A percentile compares a stretch with the other conserved stretches of the same genome.
Conservation (phyloP, 306 rosid genomes). For the Benincasa hispida region DNA sequence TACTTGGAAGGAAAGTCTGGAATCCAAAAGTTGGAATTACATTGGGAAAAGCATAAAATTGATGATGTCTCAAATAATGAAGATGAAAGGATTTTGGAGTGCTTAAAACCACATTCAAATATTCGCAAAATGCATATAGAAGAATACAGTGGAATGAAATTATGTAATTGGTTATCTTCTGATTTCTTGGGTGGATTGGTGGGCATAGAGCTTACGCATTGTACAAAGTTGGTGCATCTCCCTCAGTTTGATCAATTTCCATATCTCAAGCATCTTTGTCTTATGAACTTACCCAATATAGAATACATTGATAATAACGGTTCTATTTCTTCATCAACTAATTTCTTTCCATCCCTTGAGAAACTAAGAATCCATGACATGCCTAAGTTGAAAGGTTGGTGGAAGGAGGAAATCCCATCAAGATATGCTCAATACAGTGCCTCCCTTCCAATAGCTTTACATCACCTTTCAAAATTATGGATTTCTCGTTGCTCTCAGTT, state of each 20-base stretch:
- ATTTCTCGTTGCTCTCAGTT: too few relatives aligned
- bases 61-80: not conserved
- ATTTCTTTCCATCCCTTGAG: not conserved
- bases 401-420: too few relatives aligned
- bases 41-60: too few relatives aligned
- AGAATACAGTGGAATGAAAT: not conserved
- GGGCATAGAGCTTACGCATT: not conserved
- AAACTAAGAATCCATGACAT: too few relatives aligned
- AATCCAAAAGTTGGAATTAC: too few relatives aligned
- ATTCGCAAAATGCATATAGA: not conserved
- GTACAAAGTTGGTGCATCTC: not conserved
- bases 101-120: not conserved
- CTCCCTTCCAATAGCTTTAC: too few relatives aligned
- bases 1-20: too few relatives aligned
- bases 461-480: too few relatives aligned
- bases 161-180: not conserved
- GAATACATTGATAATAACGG: not conserved
- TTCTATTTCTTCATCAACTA: not conserved
- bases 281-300: not conserved
- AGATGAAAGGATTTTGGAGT: not conserved
- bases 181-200: not conserved
- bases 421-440: too few relatives aligned
- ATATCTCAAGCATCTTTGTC: too few relatives aligned
- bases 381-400: too few relatives aligned
- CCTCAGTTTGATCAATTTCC: too few relatives aligned